Evolutionary conservation across 169 alveolate genomes (phyloP).

Genomic region (Cryptosporidium sp.): DNA sequence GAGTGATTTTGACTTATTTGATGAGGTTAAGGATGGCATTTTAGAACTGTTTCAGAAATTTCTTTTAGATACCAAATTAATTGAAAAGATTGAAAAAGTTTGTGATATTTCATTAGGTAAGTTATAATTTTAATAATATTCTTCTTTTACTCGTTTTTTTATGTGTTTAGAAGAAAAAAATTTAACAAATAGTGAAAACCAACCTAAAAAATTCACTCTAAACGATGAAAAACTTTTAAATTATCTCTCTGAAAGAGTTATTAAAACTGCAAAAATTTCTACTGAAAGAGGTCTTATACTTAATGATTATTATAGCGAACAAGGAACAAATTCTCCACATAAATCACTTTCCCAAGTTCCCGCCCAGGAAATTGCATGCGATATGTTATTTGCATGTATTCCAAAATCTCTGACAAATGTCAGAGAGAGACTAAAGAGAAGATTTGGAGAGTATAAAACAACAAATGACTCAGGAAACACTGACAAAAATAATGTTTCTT

Average conservation of each 20-base stretch:
- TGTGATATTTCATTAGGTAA: constrained; percentile 53
- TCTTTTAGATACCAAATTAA: constrained; percentile 3
- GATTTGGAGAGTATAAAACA: constrained; percentile 48
- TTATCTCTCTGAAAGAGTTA: constrained; percentile 48
- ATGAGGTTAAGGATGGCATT: not conserved
- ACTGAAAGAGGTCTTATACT: constrained; percentile 19
- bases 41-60: not conserved
- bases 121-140: not conserved
- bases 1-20: constrained; percentile 12
- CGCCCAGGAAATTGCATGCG: constrained; percentile 63
- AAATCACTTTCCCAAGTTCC: not conserved
- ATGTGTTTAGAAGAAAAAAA: not conserved
- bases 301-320: not conserved
- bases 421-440: constrained; percentile 13
- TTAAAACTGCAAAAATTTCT: constrained; percentile 22
- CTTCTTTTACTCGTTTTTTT: not conserved
- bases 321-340: not conserved
- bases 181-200: not conserved
- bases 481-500: not conserved
- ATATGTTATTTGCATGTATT: constrained; percentile 38
- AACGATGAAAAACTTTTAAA: constrained; percentile 44
- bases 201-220: constrained; percentile 1
- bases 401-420: constrained; percentile 32
- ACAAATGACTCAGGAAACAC: not conserved
- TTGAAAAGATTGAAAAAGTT: constrained; percentile 40